Evolutionary conservation across 1,284 basidiomycete species (phyloP).

Genomic region (Spongispora temasekensis): DNA sequence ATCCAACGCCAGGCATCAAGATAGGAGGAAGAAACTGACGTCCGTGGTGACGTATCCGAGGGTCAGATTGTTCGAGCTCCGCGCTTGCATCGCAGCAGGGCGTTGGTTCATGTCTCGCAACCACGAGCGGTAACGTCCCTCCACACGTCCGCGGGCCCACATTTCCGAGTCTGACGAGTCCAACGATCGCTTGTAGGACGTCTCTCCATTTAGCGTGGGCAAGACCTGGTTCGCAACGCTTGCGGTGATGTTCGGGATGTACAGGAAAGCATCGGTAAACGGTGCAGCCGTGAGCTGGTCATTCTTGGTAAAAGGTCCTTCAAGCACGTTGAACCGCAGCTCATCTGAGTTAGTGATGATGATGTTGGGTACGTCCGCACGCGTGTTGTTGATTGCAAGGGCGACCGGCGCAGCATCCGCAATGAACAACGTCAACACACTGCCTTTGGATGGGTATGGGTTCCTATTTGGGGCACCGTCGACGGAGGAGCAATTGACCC

Average conservation of each 20-base stretch:
- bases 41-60: constrained; percentile 76
- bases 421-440: constrained; percentile 61
- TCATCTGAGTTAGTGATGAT: constrained; percentile 75
- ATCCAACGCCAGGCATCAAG: no score
- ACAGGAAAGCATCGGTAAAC: constrained; percentile 61
- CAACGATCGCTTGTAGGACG: constrained; percentile 38
- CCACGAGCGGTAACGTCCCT: constrained; percentile 54
- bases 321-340: constrained; percentile 73
- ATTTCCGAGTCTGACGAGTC: constrained; percentile 42
- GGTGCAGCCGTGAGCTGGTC: constrained; percentile 76
- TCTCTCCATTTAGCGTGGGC: constrained; percentile 51
- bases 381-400: constrained; percentile 62
- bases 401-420: constrained; percentile 57
- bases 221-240: constrained; percentile 55
- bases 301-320: constrained; percentile 74
- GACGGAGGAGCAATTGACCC: background rate
- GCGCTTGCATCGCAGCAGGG: constrained; percentile 18
- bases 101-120: constrained; percentile 53
- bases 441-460: constrained; percentile 68
- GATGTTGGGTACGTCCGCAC: constrained; percentile 59
- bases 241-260: constrained; percentile 53
- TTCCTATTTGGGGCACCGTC: constrained; percentile 36
- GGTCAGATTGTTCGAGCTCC: constrained; percentile 48
- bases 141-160: constrained; percentile 55
- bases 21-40: constrained; percentile 40